Evolutionary conservation across 331 rosid species (phyloP).

Genomic region (Prunus yedoensis): DNA sequence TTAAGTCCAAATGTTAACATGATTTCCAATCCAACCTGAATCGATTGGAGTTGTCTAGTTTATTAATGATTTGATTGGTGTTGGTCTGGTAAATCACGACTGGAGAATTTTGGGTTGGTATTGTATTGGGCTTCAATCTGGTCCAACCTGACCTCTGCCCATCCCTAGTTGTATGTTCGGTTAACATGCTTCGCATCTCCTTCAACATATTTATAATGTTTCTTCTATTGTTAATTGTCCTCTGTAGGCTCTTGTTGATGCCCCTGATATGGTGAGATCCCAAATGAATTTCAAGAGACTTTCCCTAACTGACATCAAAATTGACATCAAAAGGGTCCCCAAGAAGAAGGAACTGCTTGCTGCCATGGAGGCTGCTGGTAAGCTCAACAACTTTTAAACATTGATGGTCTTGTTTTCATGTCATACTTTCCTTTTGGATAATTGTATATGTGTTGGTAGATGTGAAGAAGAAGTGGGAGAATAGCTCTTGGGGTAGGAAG

Average conservation of each 20-base stretch:
- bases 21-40: neutral
- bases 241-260: constrained; percentile 82
- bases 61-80: no score
- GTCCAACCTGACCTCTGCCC: neutral
- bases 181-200: neutral
- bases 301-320: constrained; percentile 79
- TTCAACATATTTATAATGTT: neutral
- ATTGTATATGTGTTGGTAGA: constrained; percentile 33
- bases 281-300: constrained; percentile 88
- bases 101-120: neutral
- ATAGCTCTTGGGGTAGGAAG: constrained; percentile 93
- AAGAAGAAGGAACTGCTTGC: constrained; percentile 84
- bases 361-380: constrained; percentile 90
- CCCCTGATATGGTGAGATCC: constrained; percentile 82
- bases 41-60: neutral
- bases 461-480: constrained; percentile 95
- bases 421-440: neutral
- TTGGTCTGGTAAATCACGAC: neutral
- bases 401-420: neutral
- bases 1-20: neutral
- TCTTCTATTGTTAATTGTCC: neutral
- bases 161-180: neutral
- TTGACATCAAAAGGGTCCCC: constrained; percentile 84
- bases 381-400: neutral
- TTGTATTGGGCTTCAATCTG: neutral